Conservation (phyloP, 1,139 yeast genomes). For the Candida glucosophila region DNA sequence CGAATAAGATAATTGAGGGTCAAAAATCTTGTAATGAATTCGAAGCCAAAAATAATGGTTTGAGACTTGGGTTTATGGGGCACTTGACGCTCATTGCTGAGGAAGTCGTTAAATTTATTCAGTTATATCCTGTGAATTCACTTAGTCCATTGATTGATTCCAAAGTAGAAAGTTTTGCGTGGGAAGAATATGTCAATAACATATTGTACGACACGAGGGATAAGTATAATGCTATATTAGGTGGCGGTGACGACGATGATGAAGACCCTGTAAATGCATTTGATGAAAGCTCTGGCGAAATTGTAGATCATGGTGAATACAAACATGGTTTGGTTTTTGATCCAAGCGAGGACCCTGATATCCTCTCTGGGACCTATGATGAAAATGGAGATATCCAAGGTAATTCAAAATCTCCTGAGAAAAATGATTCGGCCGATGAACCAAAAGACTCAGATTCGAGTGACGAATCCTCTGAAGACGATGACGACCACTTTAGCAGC, state of each 20-base stretch:
- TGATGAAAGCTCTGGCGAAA: constrained; percentile 48
- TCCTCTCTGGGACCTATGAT: constrained; percentile 15
- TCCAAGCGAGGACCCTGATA: constrained; percentile 26
- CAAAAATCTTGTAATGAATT: constrained; percentile 69
- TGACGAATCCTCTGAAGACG: constrained; percentile 21
- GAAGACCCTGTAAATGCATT: constrained; percentile 34
- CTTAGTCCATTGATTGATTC: constrained; percentile 53
- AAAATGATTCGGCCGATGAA: constrained; percentile 27
- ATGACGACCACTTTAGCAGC: constrained; percentile 49
- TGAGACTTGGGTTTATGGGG: constrained; percentile 94
- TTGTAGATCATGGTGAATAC: constrained; percentile 28
- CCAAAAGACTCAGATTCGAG: constrained; percentile 8
- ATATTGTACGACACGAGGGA: constrained; percentile 84
- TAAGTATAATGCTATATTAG: constrained; percentile 90
- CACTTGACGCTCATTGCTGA: constrained; percentile 93
- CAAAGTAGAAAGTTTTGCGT: constrained; percentile 51
- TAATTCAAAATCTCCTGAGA: constrained; percentile 15
- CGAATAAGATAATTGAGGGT: constrained; percentile 74
- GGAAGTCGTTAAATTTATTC: constrained; percentile 91
- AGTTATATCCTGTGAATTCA: constrained; percentile 55
- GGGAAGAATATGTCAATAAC: constrained; percentile 82
- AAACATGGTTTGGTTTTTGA: constrained; percentile 30
- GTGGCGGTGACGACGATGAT: constrained; percentile 50
- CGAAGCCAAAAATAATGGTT: constrained; percentile 49
- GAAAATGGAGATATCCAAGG: constrained; percentile 12